These are phyloP conservation scores for Trypanosoma lewisi DNA, from an alignment of 208 protist species.

Conservation along the genomic window DNA sequence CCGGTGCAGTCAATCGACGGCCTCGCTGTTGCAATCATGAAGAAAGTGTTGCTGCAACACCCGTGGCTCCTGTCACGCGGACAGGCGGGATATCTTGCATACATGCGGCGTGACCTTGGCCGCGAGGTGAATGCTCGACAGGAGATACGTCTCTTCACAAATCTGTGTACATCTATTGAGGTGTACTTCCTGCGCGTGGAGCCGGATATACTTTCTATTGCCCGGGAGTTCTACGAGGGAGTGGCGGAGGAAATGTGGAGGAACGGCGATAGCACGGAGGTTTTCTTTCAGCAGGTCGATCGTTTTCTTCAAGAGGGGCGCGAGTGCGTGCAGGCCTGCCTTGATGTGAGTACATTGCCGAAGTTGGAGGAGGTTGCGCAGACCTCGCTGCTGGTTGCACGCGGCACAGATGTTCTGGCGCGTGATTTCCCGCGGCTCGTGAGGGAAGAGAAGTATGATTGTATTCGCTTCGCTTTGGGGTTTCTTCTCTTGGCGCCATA, in stretches of 20 bases:
- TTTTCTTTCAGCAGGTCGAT: slow-evolving; percentile 44
- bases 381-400: slow-evolving; percentile 32
- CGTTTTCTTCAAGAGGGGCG: slow-evolving; percentile 32
- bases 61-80: slow-evolving; percentile 37
- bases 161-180: slow-evolving; percentile 44
- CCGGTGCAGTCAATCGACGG: slow-evolving; percentile 25
- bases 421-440: slow-evolving; percentile 47
- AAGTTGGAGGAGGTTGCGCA: slow-evolving; percentile 49
- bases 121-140: background rate
- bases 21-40: slow-evolving; percentile 32
- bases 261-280: slow-evolving; percentile 20
- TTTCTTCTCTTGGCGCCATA: slow-evolving; percentile 33
- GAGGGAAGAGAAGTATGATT: slow-evolving; percentile 24
- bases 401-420: slow-evolving; percentile 34
- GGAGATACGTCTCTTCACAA: slow-evolving; percentile 39
- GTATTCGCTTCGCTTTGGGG: slow-evolving; percentile 42
- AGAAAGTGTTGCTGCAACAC: slow-evolving; percentile 17
- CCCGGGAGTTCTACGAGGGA: slow-evolving; percentile 33
- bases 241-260: slow-evolving; percentile 32
- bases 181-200: slow-evolving; percentile 51
- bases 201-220: slow-evolving; percentile 34
- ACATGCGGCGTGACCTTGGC: slow-evolving; percentile 19
- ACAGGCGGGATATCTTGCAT: slow-evolving; percentile 34
- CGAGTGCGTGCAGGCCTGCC: slow-evolving; percentile 34
- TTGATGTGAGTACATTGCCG: slow-evolving; percentile 36